Percentiles rank a stretch among this genome's conserved stretches.
Conservation (phyloP, 169 alveolate genomes). For the Cytauxzoon felis region DNA sequence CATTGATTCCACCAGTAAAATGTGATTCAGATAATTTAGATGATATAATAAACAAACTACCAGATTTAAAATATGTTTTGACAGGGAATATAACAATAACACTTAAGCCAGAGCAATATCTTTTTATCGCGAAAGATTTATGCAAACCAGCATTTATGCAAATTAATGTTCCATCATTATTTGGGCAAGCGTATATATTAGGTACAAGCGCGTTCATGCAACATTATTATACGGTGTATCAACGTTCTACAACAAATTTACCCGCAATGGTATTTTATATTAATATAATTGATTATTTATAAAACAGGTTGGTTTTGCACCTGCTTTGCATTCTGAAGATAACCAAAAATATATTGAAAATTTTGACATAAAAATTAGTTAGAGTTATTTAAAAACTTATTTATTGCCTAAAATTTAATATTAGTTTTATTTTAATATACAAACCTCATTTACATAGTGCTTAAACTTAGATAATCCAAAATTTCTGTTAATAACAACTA, state of each 20-base stretch:
- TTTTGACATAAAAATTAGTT: neutral
- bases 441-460: slow-evolving; percentile 46
- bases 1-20: slow-evolving; percentile 57
- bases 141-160: slow-evolving; percentile 86
- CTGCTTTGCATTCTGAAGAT: neutral
- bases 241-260: slow-evolving; percentile 34
- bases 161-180: slow-evolving; percentile 82
- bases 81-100: slow-evolving; percentile 61
- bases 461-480: slow-evolving; percentile 64
- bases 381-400: neutral
- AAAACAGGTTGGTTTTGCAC: slow-evolving; percentile 73
- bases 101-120: slow-evolving; percentile 64
- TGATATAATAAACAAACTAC: slow-evolving; percentile 4
- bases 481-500: slow-evolving; percentile 56
- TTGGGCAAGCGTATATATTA: slow-evolving; percentile 80
- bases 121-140: slow-evolving; percentile 39
- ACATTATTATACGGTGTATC: slow-evolving; percentile 80
- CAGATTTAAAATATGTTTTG: slow-evolving; percentile 34
- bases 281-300: neutral
- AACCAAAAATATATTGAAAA: neutral
- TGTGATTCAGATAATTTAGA: slow-evolving; percentile 3
- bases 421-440: neutral
- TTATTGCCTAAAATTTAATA: neutral
- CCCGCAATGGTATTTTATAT: slow-evolving; percentile 57
- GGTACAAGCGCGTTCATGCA: slow-evolving; percentile 84